Evolutionary conservation across 805 yeast genomes (phyloP), one percentile per base, ranked within the genome.

Genomic region (Dipodascus albidus): DNA sequence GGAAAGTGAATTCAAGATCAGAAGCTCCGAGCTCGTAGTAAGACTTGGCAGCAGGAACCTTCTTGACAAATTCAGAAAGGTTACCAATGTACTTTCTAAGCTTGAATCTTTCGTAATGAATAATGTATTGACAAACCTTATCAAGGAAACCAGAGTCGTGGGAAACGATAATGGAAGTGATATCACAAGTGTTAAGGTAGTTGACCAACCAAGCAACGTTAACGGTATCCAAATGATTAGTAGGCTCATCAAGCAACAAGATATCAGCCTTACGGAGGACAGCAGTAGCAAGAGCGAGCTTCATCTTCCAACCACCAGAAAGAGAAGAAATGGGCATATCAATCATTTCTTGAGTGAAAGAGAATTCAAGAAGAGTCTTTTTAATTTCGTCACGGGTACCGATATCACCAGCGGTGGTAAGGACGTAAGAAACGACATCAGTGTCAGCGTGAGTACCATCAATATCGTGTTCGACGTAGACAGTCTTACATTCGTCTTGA

Each of bases 271-370:
- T 90, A 82, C 87, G 87, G 78, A 91, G 83, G 70, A 91, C 97
- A 71, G 99, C 99, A 79, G 97, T 88, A 67, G 99, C 98, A 70
- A 91, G 82, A 72, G 98, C 98, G 75, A 91, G 83, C 79, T 93
- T 93, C 99, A 91, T 91, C 85, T 93, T 93, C 99, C 99, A 91
- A 83, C 99, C 99, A 85, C 99, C 99, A 70, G 99, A 93, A 67
- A 93, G 82, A 61, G 97, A 87, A 70, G 88, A 82, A 74, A 91
- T 91, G 70, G 97, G 95, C 95, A 85, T 87, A 60, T 69, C 71
- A 69, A 85, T 82, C 96, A 91, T 93, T 70, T 84, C 96, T 57
- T 87, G 91, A 66, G 93, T 68, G 90, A 93, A 93, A 70, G 83
- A 82, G 80, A 93, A 91, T 77, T 89, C 97, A 59, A 73, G 75